phyloP scores from a whole-genome alignment of 768 basidiomycete species.

The Xerocomellus dryophilus region DNA sequence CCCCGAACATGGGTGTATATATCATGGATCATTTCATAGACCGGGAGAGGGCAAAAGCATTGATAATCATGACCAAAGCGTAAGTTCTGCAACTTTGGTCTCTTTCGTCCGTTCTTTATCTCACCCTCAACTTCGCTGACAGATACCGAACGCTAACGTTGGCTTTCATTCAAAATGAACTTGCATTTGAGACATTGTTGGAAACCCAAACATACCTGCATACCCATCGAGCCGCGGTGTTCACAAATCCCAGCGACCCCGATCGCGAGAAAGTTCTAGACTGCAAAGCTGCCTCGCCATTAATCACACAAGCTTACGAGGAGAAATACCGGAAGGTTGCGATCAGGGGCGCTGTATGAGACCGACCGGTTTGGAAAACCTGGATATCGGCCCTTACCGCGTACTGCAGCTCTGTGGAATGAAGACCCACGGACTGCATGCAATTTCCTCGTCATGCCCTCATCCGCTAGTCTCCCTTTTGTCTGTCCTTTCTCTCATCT shows the following conservation, averaged over 20 bases:
- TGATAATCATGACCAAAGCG: slow-evolving; percentile 93
- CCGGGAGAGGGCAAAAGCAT: slow-evolving; percentile 81
- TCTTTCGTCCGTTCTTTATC: background rate
- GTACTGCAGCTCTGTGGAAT: slow-evolving; percentile 11
- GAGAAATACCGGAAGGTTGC: slow-evolving; percentile 82
- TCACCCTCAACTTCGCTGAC: slow-evolving; percentile 6
- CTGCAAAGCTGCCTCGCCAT: slow-evolving; percentile 58
- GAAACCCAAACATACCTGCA: slow-evolving; percentile 67
- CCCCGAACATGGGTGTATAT: slow-evolving; percentile 97
- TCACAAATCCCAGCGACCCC: slow-evolving; percentile 57
- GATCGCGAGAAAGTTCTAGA: slow-evolving; percentile 68
- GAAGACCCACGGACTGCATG: slow-evolving; percentile 12
- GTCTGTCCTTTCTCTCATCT: slow-evolving; percentile 13
- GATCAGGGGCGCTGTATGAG: slow-evolving; percentile 89
- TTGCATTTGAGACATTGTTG: slow-evolving; percentile 73
- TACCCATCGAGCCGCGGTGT: slow-evolving; percentile 65
- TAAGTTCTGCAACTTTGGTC: slow-evolving; percentile 42
- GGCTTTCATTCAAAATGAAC: slow-evolving; percentile 70
- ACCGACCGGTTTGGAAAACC: slow-evolving; percentile 1
- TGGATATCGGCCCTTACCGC: slow-evolving; percentile 3
- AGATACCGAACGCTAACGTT: slow-evolving; percentile 86
- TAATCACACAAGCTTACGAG: slow-evolving; percentile 64
- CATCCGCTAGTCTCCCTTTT: slow-evolving; percentile 10
- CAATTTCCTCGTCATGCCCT: slow-evolving; percentile 9
- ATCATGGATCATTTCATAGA: slow-evolving; percentile 99